Percentiles rank a stretch among this genome's conserved stretches.
phyloP scores from a whole-genome alignment of 352 stramenopile genomes.

The Phytopythium vexans region DNA sequence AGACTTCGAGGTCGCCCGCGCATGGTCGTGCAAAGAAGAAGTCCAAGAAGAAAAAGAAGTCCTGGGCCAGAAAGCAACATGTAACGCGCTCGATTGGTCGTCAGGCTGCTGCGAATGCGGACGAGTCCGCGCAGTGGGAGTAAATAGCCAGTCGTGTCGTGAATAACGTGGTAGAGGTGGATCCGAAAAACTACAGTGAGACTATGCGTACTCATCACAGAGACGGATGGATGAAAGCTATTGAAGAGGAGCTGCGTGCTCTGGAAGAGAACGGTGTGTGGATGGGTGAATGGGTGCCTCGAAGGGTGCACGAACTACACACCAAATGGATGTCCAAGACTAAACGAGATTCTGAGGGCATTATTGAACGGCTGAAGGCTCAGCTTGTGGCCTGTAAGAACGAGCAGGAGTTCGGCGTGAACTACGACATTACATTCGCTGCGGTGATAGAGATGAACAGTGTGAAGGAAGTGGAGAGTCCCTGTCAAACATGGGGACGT shows the following conservation, averaged over 20 bases:
- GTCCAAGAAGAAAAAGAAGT: constrained; percentile 1
- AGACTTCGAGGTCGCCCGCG: not conserved
- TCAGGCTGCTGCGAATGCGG: not conserved
- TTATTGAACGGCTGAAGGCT: constrained; percentile 16
- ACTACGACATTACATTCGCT: constrained; percentile 18
- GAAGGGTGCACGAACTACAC: constrained; percentile 9
- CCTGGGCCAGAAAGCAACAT: not conserved
- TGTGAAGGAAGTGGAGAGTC: constrained; percentile 17
- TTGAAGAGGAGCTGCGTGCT: constrained; percentile 2
- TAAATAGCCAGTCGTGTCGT: too few species aligned
- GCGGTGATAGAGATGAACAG: constrained; percentile 25
- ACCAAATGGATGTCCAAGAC: constrained; percentile 29
- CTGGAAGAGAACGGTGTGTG: constrained; percentile 13
- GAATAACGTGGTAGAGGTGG: constrained; percentile 3
- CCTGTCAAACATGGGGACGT: constrained; percentile 23
- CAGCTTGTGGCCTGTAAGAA: constrained; percentile 18
- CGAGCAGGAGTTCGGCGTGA: constrained; percentile 12
- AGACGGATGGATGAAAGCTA: constrained; percentile 6
- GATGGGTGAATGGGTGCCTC: not conserved
- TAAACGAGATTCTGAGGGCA: constrained; percentile 8
- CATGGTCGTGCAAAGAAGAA: not conserved
- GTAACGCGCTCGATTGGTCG: not conserved
- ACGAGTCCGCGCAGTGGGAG: not conserved
- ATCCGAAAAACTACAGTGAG: constrained; percentile 13
- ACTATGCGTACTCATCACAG: constrained; percentile 1